A percentile compares a stretch with the other conserved stretches of the same genome.
Evolutionary conservation across 805 yeast species (phyloP).

Genomic region (Hanseniaspora nectarophila): DNA sequence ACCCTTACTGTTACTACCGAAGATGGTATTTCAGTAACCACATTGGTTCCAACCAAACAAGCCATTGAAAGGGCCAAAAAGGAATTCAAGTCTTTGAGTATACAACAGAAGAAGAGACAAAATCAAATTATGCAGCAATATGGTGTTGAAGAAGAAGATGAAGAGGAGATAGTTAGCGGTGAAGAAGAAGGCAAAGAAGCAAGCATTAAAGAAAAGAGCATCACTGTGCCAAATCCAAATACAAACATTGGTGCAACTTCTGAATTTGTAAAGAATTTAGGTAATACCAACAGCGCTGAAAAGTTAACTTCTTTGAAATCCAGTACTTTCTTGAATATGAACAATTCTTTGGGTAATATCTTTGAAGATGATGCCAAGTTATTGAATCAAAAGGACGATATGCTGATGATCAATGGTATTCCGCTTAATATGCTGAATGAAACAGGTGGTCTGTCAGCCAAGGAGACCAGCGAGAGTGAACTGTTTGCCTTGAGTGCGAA

Average conservation of each 20-base stretch:
- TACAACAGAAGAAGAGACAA: not conserved
- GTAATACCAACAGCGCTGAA: not conserved
- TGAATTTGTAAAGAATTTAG: not conserved
- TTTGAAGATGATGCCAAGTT: constrained; percentile 22
- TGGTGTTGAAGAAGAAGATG: constrained; percentile 4
- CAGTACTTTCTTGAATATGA: not conserved
- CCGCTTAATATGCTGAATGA: constrained; percentile 65
- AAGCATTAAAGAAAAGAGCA: not conserved
- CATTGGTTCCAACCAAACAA: constrained; percentile 73
- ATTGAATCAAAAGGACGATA: constrained; percentile 27
- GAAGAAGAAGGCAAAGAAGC: not conserved
- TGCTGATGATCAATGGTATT: constrained; percentile 55
- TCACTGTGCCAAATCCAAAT: not conserved
- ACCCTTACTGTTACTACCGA: constrained; percentile 80
- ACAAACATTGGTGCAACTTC: not conserved
- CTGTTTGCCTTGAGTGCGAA: not conserved
- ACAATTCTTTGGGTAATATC: not conserved
- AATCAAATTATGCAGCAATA: constrained; percentile 10
- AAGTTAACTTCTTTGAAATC: not conserved
- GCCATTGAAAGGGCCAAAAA: constrained; percentile 39
- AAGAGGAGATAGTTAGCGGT: not conserved
- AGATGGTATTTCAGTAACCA: constrained; percentile 83
- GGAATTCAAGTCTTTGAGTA: constrained; percentile 2
- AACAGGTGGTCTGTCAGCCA: constrained; percentile 45
- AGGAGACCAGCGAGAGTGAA: constrained; percentile 1